Conservation (phyloP, 2,329 filamentous ascomycete genomes). For the Aschersonia sp. region DNA sequence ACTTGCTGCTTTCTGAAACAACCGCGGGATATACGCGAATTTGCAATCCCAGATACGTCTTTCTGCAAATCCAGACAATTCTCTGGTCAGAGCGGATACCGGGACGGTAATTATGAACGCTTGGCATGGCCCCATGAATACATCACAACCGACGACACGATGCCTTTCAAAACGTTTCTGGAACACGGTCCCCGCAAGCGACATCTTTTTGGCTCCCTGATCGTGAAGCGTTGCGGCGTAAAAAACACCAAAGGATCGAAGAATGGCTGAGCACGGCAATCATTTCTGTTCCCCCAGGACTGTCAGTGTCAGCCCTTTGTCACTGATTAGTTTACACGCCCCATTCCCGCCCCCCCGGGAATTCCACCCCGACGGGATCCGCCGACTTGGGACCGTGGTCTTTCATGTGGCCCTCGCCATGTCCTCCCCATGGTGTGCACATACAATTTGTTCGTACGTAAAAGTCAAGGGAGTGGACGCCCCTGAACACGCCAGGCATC, state of each 20-base stretch:
- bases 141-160: neutral
- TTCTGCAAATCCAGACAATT: neutral
- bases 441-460: too few species aligned
- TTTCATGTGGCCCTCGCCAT: neutral
- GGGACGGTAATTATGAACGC: neutral
- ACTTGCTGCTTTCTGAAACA: neutral
- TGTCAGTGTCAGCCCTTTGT: neutral
- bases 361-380: neutral
- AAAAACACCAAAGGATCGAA: too few species aligned
- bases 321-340: neutral
- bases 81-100: neutral
- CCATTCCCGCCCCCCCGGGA: neutral
- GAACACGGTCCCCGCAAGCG: too few species aligned
- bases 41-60: neutral
- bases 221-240: too few species aligned
- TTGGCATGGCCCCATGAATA: neutral
- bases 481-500: too few species aligned
- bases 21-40: neutral
- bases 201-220: too few species aligned
- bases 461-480: too few species aligned
- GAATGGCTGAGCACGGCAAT: too few species aligned
- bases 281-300: too few species aligned
- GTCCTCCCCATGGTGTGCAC: too few species aligned
- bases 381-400: neutral
- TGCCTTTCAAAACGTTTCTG: neutral